Evolutionary conservation across 2,329 filamentous ascomycete species (phyloP).

Genomic region (Neopestalotiopsis sp.): DNA sequence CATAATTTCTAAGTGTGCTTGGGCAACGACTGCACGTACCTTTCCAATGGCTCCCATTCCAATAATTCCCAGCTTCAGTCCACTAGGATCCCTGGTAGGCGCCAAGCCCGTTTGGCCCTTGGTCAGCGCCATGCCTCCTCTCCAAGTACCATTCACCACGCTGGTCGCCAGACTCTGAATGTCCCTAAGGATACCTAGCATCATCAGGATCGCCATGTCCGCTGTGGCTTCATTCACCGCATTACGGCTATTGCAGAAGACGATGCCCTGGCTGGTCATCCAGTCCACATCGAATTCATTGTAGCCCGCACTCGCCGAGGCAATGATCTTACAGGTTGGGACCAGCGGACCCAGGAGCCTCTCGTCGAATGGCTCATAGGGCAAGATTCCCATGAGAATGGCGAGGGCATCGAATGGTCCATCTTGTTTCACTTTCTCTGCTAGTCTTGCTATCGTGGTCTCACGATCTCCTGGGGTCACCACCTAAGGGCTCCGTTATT

Average conservation of each 20-base stretch:
- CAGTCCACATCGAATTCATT: constrained; percentile 51
- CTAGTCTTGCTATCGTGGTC: no score
- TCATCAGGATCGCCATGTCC: constrained; percentile 48
- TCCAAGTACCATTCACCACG: constrained; percentile 43
- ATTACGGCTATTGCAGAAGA: constrained; percentile 59
- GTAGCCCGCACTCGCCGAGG: constrained; percentile 52
- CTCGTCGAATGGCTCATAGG: constrained; percentile 54
- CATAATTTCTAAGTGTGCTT: no score
- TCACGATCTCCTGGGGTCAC: no score
- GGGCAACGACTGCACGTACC: constrained; percentile 22
- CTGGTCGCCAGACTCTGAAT: constrained; percentile 43
- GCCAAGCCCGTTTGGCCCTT: constrained; percentile 27
- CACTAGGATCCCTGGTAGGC: constrained; percentile 46
- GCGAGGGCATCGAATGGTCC: constrained; percentile 53
- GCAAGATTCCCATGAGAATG: constrained; percentile 51
- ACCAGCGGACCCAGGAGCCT: constrained; percentile 44
- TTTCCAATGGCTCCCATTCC: constrained; percentile 54
- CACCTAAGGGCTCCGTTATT: no score
- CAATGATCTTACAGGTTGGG: constrained; percentile 49
- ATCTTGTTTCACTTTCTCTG: constrained; percentile 33
- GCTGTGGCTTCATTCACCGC: constrained; percentile 58
- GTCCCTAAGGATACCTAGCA: constrained; percentile 46
- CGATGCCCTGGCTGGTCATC: constrained; percentile 47
- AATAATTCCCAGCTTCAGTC: constrained; percentile 50
- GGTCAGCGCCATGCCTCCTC: constrained; percentile 21